Evolutionary conservation across 768 basidiomycete genomes (phyloP).

Genomic region (Lactifluus hygrophoroides): DNA sequence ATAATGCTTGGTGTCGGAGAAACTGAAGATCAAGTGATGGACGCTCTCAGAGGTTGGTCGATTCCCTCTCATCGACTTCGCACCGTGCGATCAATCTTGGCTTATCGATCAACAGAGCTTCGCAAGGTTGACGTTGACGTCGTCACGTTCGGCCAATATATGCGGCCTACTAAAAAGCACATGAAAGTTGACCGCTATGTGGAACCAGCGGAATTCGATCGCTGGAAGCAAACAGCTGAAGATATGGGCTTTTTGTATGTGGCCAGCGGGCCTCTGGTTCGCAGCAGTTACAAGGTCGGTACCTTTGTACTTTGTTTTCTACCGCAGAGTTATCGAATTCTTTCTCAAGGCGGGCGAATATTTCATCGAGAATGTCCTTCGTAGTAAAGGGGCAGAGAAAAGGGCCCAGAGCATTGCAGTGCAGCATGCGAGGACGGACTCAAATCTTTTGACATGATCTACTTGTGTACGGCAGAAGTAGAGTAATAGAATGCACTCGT

Average conservation of each 20-base stretch:
- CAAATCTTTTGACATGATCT: conserved; percentile 3
- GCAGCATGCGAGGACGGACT: neutral
- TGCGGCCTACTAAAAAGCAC: conserved; percentile 97
- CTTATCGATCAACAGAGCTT: conserved; percentile 49
- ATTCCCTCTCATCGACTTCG: neutral
- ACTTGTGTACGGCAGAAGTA: neutral
- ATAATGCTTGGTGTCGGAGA: conserved; percentile 99
- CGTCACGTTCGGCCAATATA: conserved; percentile 98
- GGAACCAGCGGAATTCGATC: conserved; percentile 84
- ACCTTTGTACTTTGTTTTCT: neutral
- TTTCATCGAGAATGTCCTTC: conserved; percentile 86
- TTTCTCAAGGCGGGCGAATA: conserved; percentile 82
- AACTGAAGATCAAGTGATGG: conserved; percentile 68
- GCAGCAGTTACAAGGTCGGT: conserved; percentile 92
- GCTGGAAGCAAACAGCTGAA: conserved; percentile 86
- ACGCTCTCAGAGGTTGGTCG: conserved; percentile 69
- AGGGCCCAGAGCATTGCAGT: conserved; percentile 29
- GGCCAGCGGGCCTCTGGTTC: conserved; percentile 90
- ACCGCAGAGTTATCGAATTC: neutral
- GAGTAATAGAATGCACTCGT: neutral
- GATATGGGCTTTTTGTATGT: conserved; percentile 96
- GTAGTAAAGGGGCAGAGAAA: conserved; percentile 44
- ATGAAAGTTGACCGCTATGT: conserved; percentile 99
- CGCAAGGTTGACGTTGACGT: conserved; percentile 88
- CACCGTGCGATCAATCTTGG: neutral